Conservation (phyloP, 768 basidiomycete species). For the Lentinula boryana region DNA sequence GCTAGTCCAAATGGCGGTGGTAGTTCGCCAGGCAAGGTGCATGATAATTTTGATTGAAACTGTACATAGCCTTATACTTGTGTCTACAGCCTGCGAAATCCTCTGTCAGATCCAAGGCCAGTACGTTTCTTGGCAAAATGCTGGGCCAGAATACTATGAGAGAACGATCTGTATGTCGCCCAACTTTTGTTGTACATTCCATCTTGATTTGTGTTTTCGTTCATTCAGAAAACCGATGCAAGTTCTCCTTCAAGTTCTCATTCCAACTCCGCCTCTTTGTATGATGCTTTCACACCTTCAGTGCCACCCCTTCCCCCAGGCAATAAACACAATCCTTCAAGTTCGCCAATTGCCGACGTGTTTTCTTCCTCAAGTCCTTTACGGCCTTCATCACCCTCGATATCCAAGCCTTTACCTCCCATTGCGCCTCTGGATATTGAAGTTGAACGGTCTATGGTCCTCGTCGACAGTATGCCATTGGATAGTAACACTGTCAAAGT, state of each 20-base stretch:
- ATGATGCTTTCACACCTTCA: slow-evolving; percentile 42
- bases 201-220: slow-evolving; percentile 10
- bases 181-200: background rate
- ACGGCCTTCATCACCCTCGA: slow-evolving; percentile 24
- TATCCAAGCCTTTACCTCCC: slow-evolving; percentile 61
- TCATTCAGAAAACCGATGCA: slow-evolving; percentile 50
- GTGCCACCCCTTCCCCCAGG: slow-evolving; percentile 48
- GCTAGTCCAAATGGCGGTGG: slow-evolving; percentile 40
- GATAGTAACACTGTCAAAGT: slow-evolving; percentile 24
- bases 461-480: slow-evolving; percentile 40
- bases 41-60: slow-evolving; percentile 10
- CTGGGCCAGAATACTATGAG: slow-evolving; percentile 55
- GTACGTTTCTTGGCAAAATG: slow-evolving; percentile 77
- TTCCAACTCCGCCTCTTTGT: slow-evolving; percentile 35
- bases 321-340: slow-evolving; percentile 28
- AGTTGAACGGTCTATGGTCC: slow-evolving; percentile 53
- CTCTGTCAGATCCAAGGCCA: slow-evolving; percentile 74
- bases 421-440: slow-evolving; percentile 38
- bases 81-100: slow-evolving; percentile 42
- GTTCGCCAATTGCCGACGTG: slow-evolving; percentile 47
- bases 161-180: slow-evolving; percentile 57
- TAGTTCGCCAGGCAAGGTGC: slow-evolving; percentile 45
- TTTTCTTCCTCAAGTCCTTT: slow-evolving; percentile 26
- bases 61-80: background rate
- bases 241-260: slow-evolving; percentile 24